phyloP scores from a whole-genome alignment of 441 rosid species.

The Aleurites moluccanus region DNA sequence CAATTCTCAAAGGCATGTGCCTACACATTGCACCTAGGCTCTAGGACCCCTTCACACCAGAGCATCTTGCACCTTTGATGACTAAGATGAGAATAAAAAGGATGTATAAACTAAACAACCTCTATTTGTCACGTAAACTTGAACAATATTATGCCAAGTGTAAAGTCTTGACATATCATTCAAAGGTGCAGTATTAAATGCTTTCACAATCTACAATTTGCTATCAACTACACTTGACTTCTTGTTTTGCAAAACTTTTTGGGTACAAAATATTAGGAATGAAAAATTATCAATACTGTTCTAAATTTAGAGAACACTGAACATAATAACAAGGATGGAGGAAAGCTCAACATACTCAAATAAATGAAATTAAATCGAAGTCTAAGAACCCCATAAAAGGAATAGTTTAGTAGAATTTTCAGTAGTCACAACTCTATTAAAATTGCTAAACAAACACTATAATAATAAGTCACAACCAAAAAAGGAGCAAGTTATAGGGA shows the following conservation, averaged over 20 bases:
- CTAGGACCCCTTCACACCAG: too few species aligned
- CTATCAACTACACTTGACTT: neutral
- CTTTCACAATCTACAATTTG: neutral
- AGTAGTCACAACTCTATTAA: neutral
- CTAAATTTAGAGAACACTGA: neutral
- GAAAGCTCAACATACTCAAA: neutral
- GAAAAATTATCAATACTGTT: neutral
- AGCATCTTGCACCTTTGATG: too few species aligned
- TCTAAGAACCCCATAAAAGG: neutral
- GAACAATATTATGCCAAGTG: neutral
- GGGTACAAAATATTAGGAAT: neutral
- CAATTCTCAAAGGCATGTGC: too few species aligned
- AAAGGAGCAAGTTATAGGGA: neutral
- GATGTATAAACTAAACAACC: neutral
- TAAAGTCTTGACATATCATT: neutral
- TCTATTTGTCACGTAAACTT: neutral
- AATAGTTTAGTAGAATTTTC: neutral
- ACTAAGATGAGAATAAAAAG: too few species aligned
- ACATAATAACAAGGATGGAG: neutral
- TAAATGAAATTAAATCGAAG: neutral
- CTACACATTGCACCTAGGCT: too few species aligned
- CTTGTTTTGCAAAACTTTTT: neutral
- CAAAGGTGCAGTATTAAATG: neutral
- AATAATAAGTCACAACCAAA: neutral
- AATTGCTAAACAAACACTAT: neutral